Evolutionary conservation across 2,329 filamentous ascomycete genomes (phyloP).

Genomic region (Rasamsonia emersonii): DNA sequence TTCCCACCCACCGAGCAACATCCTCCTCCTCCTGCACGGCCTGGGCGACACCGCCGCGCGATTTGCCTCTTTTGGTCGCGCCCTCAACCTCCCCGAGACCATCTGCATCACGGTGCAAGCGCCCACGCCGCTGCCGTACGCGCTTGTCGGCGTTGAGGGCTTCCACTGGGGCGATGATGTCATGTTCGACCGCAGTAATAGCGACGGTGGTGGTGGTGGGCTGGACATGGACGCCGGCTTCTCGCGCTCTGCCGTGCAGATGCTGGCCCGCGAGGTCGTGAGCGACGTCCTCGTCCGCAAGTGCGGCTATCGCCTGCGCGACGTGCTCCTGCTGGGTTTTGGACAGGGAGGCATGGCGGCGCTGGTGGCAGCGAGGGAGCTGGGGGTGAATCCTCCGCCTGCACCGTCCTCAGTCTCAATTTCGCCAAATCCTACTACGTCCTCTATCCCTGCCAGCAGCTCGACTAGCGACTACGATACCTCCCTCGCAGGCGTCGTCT

Average conservation of each 20-base stretch:
- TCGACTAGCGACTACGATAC: slow-evolving; percentile 9
- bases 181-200: slow-evolving; percentile 42
- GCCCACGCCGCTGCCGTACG: slow-evolving; percentile 58
- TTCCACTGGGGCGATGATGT: slow-evolving; percentile 66
- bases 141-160: slow-evolving; percentile 44
- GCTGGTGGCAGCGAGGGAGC: slow-evolving; percentile 45
- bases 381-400: slow-evolving; percentile 19
- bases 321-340: slow-evolving; percentile 58
- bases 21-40: slow-evolving; percentile 76
- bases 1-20: slow-evolving; percentile 54
- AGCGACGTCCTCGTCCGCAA: slow-evolving; percentile 42
- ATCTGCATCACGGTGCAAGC: slow-evolving; percentile 66
- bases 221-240: slow-evolving; percentile 58
- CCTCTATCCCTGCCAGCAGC: slow-evolving; percentile 1
- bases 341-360: slow-evolving; percentile 60
- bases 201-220: slow-evolving; percentile 41
- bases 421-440: slow-evolving; percentile 1
- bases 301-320: slow-evolving; percentile 52
- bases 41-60: slow-evolving; percentile 65
- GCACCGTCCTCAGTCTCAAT: too few species aligned
- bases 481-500: slow-evolving; percentile 32
- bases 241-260: slow-evolving; percentile 35
- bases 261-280: slow-evolving; percentile 47
- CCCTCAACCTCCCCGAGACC: slow-evolving; percentile 67
- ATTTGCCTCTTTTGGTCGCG: slow-evolving; percentile 61